Evolutionary conservation across 2,329 filamentous ascomycete genomes (phyloP), one percentile per base, ranked within the genome.

Genomic region (Diplodia intermedia): DNA sequence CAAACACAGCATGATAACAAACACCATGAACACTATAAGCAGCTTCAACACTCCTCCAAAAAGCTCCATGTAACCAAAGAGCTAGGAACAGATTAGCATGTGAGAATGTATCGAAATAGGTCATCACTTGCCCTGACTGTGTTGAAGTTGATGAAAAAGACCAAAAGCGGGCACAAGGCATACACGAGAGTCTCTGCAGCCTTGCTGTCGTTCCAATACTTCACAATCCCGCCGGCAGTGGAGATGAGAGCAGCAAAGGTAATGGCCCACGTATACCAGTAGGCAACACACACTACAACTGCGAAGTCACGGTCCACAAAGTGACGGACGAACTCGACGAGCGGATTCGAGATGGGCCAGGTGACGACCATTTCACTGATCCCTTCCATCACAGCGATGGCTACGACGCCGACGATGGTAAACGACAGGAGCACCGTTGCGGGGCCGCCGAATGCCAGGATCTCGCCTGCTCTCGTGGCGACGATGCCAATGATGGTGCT

Each of bases 261-360:
- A 26, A 77, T 72, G 0, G 74, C 72, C 55, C 76, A 77, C 1
- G 74, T 75, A 56, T 77, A 79, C 78, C 77, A 79, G 69, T 79
- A 79, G 49, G 74, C 72, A 6, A 79, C 68, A 6, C 78, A 77
- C 9, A 79, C 73, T 6, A 76, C 72, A n/a, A 75, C 75, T 0
- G 76, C 78, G 14, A 80, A 61, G 38, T 81, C 78, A 52, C 72
- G 71, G 60, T 80, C 79, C 15, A 80, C 76, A 67, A 80, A 80
- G 20, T 72, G 71, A 15, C 74, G 70, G 5, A 80, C 76, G 52
- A 77, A 80, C 40, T 79, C 75, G 15, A 77, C 73, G 33, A 79
- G 68, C 1, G 78, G 76, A 55, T 79, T 79, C 6, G 79, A 73
- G 9, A 79, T 76, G 0, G 79, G 78, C 76, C 78, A 81, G 29